Evolutionary conservation across 805 yeast genomes (phyloP), one percentile per base, ranked within the genome.

Genomic region (Yarrowia hollandica): DNA sequence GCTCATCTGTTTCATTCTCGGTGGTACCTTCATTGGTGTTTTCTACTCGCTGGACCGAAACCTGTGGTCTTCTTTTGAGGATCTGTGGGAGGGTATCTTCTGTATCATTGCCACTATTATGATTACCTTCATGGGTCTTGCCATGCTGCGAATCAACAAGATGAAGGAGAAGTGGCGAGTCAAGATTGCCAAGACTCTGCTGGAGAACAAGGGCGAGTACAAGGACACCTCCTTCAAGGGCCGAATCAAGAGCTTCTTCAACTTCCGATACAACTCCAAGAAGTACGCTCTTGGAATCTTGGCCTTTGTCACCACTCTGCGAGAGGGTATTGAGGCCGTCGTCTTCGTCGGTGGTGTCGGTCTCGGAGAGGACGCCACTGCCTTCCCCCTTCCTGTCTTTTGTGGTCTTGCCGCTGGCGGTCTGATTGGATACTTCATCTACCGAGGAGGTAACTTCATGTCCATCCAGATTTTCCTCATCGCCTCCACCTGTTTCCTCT

Each of bases 291-390:
- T 92, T 91, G 90, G 90, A 68, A 72, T 92, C 62, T 79, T 92
- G 65, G 97, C 99, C 9, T 88, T 88, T 66, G 78, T 92, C 69
- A 92, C 99, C 26, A 86, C 89, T 64, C 79, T 92, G 64, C 86
- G 99, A 82, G 99, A 92, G 80, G 99, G 99, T 74, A 79, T 91
- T 66, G 97, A 91, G 79, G 96, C 96, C 37, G 91, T 91, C 60
- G 96, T 91, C 44, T 91, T 91, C 68, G 94, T 91, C 60, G 97
- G 97, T 59, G 97, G 97, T 76, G 96, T 94, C 48, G 95, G 96
- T 71, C 78, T 90, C 64, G 74, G 82, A 58, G 70, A 82, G 4
- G 70, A 82, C 3, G 89, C 89, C 22, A 73, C 82, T 19, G 81
- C 96, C 7, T 90, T 89, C 81, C 98, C 98, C 61, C 75, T 92